Evolutionary conservation across 2,329 filamentous ascomycete genomes (phyloP).

Genomic region (Colletotrichum orbiculare): DNA sequence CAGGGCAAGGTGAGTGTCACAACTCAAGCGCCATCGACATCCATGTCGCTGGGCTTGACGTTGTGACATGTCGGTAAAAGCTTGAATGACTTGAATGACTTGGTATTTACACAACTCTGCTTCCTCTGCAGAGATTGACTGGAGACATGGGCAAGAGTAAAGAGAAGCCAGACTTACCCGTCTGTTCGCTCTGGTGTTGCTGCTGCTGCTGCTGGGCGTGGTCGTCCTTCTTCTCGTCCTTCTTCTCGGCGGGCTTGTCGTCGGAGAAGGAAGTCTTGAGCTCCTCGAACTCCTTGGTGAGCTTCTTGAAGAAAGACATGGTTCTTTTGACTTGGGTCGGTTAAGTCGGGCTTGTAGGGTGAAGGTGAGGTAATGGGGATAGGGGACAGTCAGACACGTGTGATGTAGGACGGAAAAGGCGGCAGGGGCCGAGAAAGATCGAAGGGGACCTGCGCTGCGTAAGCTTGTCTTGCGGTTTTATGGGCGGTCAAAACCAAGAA

Average conservation of each 20-base stretch:
- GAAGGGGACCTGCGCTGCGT: conserved; percentile 32
- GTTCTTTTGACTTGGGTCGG: conserved; percentile 24
- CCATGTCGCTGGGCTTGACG: not conserved
- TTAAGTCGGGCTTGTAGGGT: conserved; percentile 17
- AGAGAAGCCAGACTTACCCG: conserved; percentile 20
- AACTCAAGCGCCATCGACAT: too few species aligned
- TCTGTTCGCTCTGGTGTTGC: conserved; percentile 36
- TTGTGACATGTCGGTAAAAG: conserved; percentile 6
- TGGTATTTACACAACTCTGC: not conserved
- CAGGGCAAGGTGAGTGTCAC: not conserved
- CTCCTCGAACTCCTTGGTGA: conserved; percentile 57
- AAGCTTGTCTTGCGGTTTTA: conserved; percentile 30
- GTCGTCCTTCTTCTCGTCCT: conserved; percentile 40
- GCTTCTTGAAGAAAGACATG: conserved; percentile 59
- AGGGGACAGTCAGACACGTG: conserved; percentile 4
- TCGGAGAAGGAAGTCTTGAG: conserved; percentile 55
- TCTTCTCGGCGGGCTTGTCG: conserved; percentile 44
- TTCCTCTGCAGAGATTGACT: not conserved
- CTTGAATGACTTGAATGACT: not conserved
- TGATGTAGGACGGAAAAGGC: conserved; percentile 34
- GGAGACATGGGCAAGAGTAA: not conserved
- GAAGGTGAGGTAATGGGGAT: conserved; percentile 23
- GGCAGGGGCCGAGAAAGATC: conserved; percentile 37
- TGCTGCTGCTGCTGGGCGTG: conserved; percentile 39
- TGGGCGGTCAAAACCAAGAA: conserved; percentile 21